phyloP scores from a whole-genome alignment of 257 asterid genomes.

The Gardenia jasminoides region DNA sequence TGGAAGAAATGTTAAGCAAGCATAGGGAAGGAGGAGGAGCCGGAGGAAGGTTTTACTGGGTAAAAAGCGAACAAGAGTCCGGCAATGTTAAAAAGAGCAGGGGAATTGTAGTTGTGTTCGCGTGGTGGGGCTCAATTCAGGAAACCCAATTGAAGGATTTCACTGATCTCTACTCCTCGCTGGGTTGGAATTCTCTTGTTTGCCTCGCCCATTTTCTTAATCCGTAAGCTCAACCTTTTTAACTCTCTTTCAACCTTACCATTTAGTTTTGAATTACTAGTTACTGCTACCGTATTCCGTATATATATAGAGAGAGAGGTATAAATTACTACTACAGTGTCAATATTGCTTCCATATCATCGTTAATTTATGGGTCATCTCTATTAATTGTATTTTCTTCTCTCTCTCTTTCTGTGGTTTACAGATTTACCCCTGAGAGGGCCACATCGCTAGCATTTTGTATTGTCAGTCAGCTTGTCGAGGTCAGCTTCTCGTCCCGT shows the following conservation, averaged over 20 bases:
- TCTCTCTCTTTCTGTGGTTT: too few relatives aligned
- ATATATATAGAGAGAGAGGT: too few relatives aligned
- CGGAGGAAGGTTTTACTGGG: constrained; percentile 69
- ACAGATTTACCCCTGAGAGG: constrained; percentile 76
- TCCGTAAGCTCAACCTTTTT: constrained; percentile 42
- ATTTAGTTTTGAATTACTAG: too few relatives aligned
- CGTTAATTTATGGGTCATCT: too few relatives aligned
- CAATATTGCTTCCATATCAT: too few relatives aligned
- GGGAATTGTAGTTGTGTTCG: constrained; percentile 62
- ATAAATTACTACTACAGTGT: too few relatives aligned
- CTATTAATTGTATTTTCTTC: too few relatives aligned
- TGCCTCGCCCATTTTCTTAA: constrained; percentile 78
- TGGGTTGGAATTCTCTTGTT: constrained; percentile 78
- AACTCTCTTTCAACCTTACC: neutral
- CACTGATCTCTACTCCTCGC: constrained; percentile 54
- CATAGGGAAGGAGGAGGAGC: constrained; percentile 27
- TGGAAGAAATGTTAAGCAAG: constrained; percentile 27
- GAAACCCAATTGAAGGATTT: constrained; percentile 54
- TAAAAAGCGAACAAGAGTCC: constrained; percentile 26
- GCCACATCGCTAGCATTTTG: constrained; percentile 80
- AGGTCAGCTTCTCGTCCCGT: constrained; percentile 44
- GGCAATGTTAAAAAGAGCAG: constrained; percentile 17
- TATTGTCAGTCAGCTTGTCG: constrained; percentile 57
- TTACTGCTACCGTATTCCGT: too few relatives aligned
- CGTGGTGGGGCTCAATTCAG: constrained; percentile 68